phyloP scores from a whole-genome alignment of 2,329 filamentous ascomycete species.

The Ophiognomonia clavigignenti-juglandacearum region DNA sequence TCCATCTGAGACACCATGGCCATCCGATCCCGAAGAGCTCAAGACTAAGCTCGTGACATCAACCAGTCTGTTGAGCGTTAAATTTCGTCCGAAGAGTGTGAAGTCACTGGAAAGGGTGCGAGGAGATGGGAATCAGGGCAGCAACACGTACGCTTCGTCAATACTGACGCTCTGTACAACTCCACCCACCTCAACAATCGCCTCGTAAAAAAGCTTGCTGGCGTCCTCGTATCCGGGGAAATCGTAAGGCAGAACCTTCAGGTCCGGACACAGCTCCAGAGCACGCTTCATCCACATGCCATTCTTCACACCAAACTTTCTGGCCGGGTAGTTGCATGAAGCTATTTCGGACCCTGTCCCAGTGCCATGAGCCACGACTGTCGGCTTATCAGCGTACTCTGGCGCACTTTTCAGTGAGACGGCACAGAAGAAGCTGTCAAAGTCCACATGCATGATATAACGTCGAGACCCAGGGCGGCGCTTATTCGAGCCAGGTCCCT shows the following conservation, averaged over 20 bases:
- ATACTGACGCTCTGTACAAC: slow-evolving; percentile 94
- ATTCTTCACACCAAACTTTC: slow-evolving; percentile 83
- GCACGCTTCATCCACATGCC: slow-evolving; percentile 99
- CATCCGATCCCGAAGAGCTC: slow-evolving; percentile 60
- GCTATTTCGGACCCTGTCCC: slow-evolving; percentile 91
- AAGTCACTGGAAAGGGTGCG: no score
- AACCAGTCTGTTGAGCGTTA: no score
- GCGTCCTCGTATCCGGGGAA: slow-evolving; percentile 93
- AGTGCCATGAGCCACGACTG: slow-evolving; percentile 81
- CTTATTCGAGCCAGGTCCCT: slow-evolving; percentile 39
- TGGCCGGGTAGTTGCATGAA: slow-evolving; percentile 92
- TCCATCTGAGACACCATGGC: slow-evolving; percentile 59
- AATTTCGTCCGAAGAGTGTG: no score
- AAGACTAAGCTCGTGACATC: slow-evolving; percentile 74
- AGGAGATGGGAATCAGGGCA: no score
- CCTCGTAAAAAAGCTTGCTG: slow-evolving; percentile 81
- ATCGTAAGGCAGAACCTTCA: slow-evolving; percentile 92
- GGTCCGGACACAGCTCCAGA: slow-evolving; percentile 72
- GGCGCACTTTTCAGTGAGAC: slow-evolving; percentile 78
- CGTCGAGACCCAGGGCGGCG: slow-evolving; percentile 59
- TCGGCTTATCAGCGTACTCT: slow-evolving; percentile 71
- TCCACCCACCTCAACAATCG: slow-evolving; percentile 73
- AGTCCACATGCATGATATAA: slow-evolving; percentile 94
- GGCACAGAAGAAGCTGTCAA: slow-evolving; percentile 97
- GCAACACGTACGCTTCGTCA: slow-evolving; percentile 88